Base-by-base conservation (phyloP, 768 basidiomycete species). In the Lanmaoa pseudosensibilis region DNA sequence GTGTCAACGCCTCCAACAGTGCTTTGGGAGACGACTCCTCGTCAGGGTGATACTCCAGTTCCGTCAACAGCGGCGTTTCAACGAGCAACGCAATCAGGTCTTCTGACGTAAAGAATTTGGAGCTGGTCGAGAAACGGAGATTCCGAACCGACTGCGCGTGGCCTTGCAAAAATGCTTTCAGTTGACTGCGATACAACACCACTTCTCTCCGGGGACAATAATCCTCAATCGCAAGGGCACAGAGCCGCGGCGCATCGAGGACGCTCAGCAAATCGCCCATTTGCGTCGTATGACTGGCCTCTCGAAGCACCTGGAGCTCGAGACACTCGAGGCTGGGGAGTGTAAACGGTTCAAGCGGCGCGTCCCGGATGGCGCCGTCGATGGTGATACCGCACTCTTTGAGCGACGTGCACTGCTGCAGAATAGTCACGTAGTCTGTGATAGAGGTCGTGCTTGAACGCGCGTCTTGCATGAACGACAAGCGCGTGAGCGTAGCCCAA, bases 381-480 rank as follows among this genome's bases (percentile, higher is more conserved):
- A 69, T 56, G 10, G 58, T 19, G 21, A 69, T 49, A 8, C 44
- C 25, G 25, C 66, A 68, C 33, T 68, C 65, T 38, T 52, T 60
- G 53, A 69, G 67, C 18, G 56, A 58, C 19, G 41, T 55, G 37
- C 67, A 69, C 15, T 68, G 63, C 47, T 7, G 55, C 16, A 68
- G 58, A 18, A 69, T 33, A 7, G 43, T 16, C 15, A 55, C 52
- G 16, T 70, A 69, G 32, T 63, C 63, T 2, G 57, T 56, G 54
- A 70, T 51, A 0, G 67, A 60, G 9, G 63, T 50, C 34, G 55
- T 46, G 39, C 63, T 67, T 18, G 63, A 50, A 36, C 52, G 56
- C n/a, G 58, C 57, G 30, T 67, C 57, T n/a, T 60, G 60, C 65
- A 70, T 70, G 41, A 68, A 68, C 2, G 49, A 57, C 46, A 70